Base-by-base conservation (phyloP, 2,329 filamentous ascomycete genomes). In the Boeremia exigua region DNA sequence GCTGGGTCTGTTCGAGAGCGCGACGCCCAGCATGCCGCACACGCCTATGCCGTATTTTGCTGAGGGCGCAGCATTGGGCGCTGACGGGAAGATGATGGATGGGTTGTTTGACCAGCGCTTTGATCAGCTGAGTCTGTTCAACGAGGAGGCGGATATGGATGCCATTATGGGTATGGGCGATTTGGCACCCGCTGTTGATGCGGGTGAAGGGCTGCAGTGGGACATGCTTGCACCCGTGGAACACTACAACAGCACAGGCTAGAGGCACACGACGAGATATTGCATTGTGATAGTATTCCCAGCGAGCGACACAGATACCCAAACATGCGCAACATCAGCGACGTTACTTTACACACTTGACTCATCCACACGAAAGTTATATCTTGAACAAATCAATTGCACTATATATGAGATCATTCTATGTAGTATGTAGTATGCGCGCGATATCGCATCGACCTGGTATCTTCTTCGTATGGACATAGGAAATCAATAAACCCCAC, bases 11-110 rank as follows among this genome's bases (percentile, higher is more conserved):
- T 57, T 57, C 19, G 48, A 39, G 3, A 51, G 58, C 14, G 53
- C 47, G 3, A 56, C 53, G 17, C 67, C 70, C 5, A 74, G 71
- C 39, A 61, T 74, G 56, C 70, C 70, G 19, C 67, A 72, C 51
- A 73, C 71, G 14, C 71, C 71, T 1, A 57, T 60, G 38, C 63
- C 64, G 6, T 72, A 70, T 32, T 67, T 64, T 36, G 37, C 39
- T 15, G 28, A 60, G 39, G 33, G 42, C 12, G n/a, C 40, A 7
- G 56, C 53, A 25, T 25, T 17, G 6, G 48, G 1, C 9, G 29
- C n/a, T 10, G 60, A 42, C 23, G 32, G 25, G 10, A 56, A 56
- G 19, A 2, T 25, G 2, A 11, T 59, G 32, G 58, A 61, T 29
- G 36, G 40, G 4, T 63, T 46, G 23, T 61, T 59, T 36, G 54